Conservation (phyloP, 116 monocot species). For the Dioscorea cayenensis region DNA sequence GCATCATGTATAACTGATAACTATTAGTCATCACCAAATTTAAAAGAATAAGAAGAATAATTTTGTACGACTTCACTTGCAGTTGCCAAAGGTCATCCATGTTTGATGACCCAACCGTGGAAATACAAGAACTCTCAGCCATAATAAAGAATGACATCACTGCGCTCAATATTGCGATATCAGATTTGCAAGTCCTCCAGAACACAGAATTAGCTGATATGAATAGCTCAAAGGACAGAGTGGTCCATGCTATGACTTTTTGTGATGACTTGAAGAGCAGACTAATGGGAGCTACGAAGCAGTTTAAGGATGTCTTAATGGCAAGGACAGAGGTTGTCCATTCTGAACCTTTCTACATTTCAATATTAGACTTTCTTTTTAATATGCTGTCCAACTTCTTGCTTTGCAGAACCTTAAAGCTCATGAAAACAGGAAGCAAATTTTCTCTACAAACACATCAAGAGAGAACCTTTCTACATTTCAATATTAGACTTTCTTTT, state of each 20-base stretch:
- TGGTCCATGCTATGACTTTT: conserved; percentile 10
- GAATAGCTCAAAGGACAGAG: conserved; percentile 4
- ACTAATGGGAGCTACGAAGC: conserved; percentile 15
- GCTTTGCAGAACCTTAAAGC: too few species aligned
- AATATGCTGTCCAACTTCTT: too few species aligned
- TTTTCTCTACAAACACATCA: too few species aligned
- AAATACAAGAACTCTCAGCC: conserved; percentile 16
- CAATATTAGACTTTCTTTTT: too few species aligned
- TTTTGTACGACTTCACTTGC: background rate
- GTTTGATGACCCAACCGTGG: conserved; percentile 12
- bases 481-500: too few species aligned
- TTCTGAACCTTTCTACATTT: background rate
- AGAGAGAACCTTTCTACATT: too few species aligned
- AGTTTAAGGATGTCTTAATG: conserved; percentile 17
- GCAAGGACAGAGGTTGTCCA: conserved; percentile 13
- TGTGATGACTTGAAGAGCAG: conserved; percentile 17
- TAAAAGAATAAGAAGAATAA: background rate
- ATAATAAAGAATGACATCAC: conserved; percentile 12
- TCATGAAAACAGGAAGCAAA: too few species aligned
- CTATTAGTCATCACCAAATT: background rate
- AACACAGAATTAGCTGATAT: conserved; percentile 5
- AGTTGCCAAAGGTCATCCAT: conserved; percentile 21
- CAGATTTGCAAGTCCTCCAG: conserved; percentile 15
- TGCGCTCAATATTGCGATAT: conserved; percentile 3
- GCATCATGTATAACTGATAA: background rate